A percentile compares a stretch with the other conserved stretches of the same genome.
phyloP scores from a whole-genome alignment of 805 yeast species.

The Candida fluviatilis region DNA sequence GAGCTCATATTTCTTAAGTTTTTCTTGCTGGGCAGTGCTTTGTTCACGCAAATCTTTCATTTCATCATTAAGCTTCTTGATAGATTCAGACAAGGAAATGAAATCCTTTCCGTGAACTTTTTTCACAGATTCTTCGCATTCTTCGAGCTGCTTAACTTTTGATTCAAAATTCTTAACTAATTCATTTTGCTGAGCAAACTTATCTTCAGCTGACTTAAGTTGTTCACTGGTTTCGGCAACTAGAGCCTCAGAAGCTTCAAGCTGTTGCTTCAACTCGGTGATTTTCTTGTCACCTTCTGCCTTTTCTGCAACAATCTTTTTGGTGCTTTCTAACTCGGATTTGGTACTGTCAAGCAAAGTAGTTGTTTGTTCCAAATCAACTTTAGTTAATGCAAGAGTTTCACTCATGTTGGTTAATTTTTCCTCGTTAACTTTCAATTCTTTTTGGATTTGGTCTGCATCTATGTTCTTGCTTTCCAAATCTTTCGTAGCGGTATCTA shows the following conservation, averaged over 20 bases:
- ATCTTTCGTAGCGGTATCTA: too few relatives aligned
- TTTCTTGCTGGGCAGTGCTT: not conserved
- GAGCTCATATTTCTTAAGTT: not conserved
- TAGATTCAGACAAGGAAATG: not conserved
- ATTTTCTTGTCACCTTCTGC: not conserved
- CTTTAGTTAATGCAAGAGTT: conserved; percentile 5
- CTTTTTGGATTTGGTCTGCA: not conserved
- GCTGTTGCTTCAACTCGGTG: not conserved
- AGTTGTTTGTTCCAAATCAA: conserved; percentile 3
- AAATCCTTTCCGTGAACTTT: not conserved
- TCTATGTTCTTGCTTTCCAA: not conserved
- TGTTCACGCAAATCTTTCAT: not conserved
- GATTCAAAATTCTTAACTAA: not conserved
- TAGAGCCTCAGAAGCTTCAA: not conserved
- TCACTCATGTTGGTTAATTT: not conserved
- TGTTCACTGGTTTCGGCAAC: not conserved
- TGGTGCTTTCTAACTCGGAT: conserved; percentile 3
- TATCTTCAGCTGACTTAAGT: not conserved
- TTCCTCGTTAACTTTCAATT: conserved; percentile 2
- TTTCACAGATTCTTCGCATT: not conserved
- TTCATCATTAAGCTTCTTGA: not conserved
- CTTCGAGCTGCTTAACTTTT: not conserved
- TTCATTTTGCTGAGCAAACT: not conserved
- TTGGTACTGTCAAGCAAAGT: conserved; percentile 1
- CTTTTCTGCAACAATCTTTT: not conserved